Conservation (phyloP, 2,329 filamentous ascomycete species). For the Epichloe uncinata region DNA sequence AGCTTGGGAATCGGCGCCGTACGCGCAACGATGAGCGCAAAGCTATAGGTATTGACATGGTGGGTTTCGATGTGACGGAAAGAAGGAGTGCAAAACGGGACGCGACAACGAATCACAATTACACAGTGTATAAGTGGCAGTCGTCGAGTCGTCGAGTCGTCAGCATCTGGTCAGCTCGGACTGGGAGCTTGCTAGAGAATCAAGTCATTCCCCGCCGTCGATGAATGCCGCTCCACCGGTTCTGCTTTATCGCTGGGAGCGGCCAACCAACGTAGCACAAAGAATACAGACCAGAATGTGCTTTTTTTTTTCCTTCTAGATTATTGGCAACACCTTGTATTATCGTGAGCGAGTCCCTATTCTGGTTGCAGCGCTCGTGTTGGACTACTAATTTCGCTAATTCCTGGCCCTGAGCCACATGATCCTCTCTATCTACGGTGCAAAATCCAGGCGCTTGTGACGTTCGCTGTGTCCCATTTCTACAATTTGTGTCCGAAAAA, state of each 20-base stretch:
- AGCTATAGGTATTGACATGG: constrained; percentile 3
- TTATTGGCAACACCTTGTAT: too few relatives aligned
- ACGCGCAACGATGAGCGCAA: not conserved
- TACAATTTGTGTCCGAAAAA: constrained; percentile 1
- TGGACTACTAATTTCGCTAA: not conserved
- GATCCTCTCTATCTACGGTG: constrained; percentile 2
- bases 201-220: not conserved
- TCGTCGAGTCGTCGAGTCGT: not conserved
- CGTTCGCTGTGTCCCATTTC: not conserved
- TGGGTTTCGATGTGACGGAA: not conserved
- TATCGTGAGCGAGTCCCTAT: too few relatives aligned
- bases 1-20: not conserved
- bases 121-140: too few relatives aligned
- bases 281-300: too few relatives aligned
- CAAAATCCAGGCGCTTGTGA: not conserved
- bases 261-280: too few relatives aligned
- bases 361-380: not conserved
- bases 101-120: too few relatives aligned
- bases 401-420: not conserved
- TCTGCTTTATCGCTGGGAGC: not conserved
- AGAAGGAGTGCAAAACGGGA: too few relatives aligned
- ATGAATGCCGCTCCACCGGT: not conserved
- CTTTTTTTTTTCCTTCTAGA: not conserved
- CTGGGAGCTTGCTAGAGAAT: constrained; percentile 7
- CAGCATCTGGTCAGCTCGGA: constrained; percentile 10